Conservation (phyloP, 306 rosid genomes). For the Dalbergia oliveri region DNA sequence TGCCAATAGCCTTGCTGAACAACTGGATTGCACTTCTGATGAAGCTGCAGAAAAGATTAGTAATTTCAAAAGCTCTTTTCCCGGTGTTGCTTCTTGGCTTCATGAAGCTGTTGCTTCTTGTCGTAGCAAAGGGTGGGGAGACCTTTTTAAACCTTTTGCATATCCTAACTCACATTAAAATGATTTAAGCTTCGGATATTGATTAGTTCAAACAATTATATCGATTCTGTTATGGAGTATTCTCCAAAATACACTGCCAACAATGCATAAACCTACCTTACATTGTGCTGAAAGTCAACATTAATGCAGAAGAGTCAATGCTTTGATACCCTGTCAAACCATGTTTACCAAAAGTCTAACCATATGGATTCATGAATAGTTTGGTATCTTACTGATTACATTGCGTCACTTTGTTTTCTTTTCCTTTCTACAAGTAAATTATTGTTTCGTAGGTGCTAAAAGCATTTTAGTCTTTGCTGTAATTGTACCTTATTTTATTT, state of each 20-base stretch:
- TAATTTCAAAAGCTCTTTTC: slow-evolving; percentile 84
- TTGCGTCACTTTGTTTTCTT: slow-evolving; percentile 24
- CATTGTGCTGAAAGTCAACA: not conserved
- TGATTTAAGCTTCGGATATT: slow-evolving; percentile 32
- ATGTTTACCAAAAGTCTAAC: not conserved
- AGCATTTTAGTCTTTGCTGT: not conserved
- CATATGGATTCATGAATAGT: not conserved
- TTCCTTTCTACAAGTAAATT: not conserved
- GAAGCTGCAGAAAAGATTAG: slow-evolving; percentile 87
- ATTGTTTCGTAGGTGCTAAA: slow-evolving; percentile 11
- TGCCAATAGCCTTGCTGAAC: slow-evolving; percentile 85
- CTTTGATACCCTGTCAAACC: not conserved
- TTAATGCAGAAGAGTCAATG: not conserved
- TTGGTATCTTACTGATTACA: not conserved
- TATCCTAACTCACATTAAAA: slow-evolving; percentile 19
- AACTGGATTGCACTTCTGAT: slow-evolving; percentile 74
- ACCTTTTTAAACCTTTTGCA: slow-evolving; percentile 40
- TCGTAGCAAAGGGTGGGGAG: slow-evolving; percentile 80
- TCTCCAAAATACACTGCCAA: not conserved
- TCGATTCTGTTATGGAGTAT: not conserved
- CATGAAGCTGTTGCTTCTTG: slow-evolving; percentile 77
- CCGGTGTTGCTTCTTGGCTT: slow-evolving; percentile 97
- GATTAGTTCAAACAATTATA: slow-evolving; percentile 15
- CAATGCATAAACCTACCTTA: not conserved
- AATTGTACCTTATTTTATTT: slow-evolving; percentile 6